Conservation (phyloP, 73 alveolate genomes). For the Tetrahymena elliotti region DNA sequence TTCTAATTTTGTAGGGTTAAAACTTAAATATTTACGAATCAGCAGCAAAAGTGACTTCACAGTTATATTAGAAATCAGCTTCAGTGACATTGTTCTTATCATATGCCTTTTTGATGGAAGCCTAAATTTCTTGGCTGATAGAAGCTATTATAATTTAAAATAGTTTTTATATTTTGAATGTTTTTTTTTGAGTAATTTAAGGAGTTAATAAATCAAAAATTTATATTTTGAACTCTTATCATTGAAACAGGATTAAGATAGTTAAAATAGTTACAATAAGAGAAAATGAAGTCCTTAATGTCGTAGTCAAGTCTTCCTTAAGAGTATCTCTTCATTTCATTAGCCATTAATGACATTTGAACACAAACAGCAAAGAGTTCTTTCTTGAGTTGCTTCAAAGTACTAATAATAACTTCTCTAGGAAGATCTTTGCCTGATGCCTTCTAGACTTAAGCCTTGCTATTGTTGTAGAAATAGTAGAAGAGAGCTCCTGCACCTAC, state of each 20-base stretch:
- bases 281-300: background rate
- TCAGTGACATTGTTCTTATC: background rate
- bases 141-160: background rate
- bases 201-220: background rate
- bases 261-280: background rate
- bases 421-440: background rate
- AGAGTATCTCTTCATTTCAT: background rate
- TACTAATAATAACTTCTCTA: slow-evolving; percentile 13
- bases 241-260: no score
- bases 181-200: background rate
- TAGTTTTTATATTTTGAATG: background rate
- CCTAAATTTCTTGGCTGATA: background rate
- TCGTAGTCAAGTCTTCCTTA: background rate
- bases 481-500: background rate
- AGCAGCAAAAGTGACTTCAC: background rate
- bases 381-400: slow-evolving; percentile 24
- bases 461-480: background rate
- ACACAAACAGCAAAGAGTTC: slow-evolving; percentile 25
- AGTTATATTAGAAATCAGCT: background rate
- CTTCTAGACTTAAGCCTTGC: background rate
- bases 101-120: background rate
- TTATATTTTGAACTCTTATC: background rate
- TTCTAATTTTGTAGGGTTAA: background rate
- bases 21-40: background rate
- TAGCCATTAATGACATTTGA: background rate